These are phyloP conservation scores for Domatiomyces globalis DNA, from an alignment of 2,329 filamentous ascomycete genomes.

Conservation along the genomic window DNA sequence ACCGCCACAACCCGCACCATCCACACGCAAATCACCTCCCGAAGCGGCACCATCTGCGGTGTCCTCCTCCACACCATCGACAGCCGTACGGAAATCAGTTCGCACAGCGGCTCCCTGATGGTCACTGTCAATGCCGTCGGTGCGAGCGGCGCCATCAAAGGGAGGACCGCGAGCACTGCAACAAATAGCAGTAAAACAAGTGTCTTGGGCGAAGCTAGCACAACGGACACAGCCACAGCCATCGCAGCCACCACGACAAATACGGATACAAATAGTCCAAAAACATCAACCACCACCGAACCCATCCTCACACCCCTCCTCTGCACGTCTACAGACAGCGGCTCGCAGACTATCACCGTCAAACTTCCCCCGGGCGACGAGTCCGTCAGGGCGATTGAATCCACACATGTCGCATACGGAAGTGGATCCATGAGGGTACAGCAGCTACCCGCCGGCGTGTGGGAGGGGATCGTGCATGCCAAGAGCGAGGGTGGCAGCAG, in stretches of 20 bases:
- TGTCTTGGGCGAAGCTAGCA: too few species aligned
- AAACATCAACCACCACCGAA: background rate
- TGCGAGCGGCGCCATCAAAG: background rate
- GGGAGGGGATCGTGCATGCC: background rate
- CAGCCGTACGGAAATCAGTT: conserved; percentile 30
- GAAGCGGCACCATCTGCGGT: conserved; percentile 22
- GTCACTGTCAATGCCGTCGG: conserved; percentile 35
- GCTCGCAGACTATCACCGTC: background rate
- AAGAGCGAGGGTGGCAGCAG: background rate
- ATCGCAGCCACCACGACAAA: too few species aligned
- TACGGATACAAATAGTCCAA: background rate
- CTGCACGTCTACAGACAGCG: background rate
- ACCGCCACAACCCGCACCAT: conserved; percentile 4
- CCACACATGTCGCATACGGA: background rate
- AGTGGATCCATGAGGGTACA: background rate
- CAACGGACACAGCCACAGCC: too few species aligned
- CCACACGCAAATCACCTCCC: conserved; percentile 20
- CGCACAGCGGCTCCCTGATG: conserved; percentile 34
- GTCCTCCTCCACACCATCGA: conserved; percentile 35
- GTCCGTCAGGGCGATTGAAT: background rate
- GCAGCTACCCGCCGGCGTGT: background rate
- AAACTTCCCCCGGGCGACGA: background rate
- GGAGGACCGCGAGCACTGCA: too few species aligned
- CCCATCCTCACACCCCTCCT: background rate
- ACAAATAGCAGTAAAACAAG: too few species aligned